phyloP scores from a whole-genome alignment of 768 basidiomycete species.

The Holtermanniella nyarrowii region DNA sequence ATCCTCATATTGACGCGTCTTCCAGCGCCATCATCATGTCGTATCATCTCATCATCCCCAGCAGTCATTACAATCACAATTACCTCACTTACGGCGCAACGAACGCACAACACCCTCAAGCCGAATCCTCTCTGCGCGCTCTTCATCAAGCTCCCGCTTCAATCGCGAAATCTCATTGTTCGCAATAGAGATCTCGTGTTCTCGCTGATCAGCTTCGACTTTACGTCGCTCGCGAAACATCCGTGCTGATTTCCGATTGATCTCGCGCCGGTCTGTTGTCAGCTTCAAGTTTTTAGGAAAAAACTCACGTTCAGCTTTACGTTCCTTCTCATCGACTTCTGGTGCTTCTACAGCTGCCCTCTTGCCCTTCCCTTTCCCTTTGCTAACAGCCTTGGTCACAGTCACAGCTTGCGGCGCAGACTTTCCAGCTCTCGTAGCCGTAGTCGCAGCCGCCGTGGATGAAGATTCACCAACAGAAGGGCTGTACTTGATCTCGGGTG shows the following conservation, averaged over 20 bases:
- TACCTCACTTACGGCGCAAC: neutral
- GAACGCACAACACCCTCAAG: conserved; percentile 4
- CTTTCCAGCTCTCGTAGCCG: neutral
- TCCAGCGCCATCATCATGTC: conserved; percentile 1
- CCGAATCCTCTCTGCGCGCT: conserved; percentile 4
- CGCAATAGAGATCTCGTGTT: neutral
- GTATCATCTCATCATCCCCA: neutral
- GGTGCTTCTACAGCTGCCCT: neutral
- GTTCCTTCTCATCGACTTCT: no score
- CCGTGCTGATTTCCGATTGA: conserved; percentile 17
- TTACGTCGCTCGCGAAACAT: conserved; percentile 11
- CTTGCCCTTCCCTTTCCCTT: neutral
- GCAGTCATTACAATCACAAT: neutral
- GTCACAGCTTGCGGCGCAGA: neutral
- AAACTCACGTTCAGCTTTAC: neutral
- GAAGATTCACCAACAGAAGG: no score
- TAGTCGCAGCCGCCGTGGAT: no score
- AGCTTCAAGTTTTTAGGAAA: neutral
- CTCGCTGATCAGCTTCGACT: conserved; percentile 7
- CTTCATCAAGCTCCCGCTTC: conserved; percentile 8
- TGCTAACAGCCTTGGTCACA: neutral
- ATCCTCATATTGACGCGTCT: conserved; percentile 2
- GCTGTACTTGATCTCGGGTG: no score
- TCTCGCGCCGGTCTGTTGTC: conserved; percentile 7
- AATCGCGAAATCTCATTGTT: conserved; percentile 3